Evolutionary conservation across 2,329 filamentous ascomycete species (phyloP), one percentile per base, ranked within the genome.

Genomic region (Nigrograna mackinnonii): DNA sequence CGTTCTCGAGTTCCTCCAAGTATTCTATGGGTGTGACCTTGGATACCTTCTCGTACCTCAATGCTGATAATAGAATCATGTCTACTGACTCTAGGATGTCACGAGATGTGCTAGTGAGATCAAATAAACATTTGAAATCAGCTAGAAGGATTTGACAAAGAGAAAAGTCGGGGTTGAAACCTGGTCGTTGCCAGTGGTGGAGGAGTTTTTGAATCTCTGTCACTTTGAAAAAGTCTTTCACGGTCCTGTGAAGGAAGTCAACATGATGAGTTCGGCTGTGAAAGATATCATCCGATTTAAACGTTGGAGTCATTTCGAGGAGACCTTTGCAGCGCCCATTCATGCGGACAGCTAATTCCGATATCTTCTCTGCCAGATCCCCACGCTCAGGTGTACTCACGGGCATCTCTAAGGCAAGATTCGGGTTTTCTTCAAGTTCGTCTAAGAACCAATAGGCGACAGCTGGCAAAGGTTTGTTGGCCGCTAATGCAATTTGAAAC

Each of bases 371-470:
- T n/a, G n/a, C n/a, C n/a, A n/a, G n/a, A n/a, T n/a, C n/a, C n/a
- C n/a, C n/a, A n/a, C n/a, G n/a, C n/a, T n/a, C n/a, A n/a, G n/a
- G n/a, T n/a, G n/a, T n/a, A n/a, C n/a, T n/a, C 7, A 33, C 31
- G 7, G 34, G 24, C 32, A 34, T 21, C 5, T 5, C 19, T 5
- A 41, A 4, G n/a, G 37, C 32, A 13, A 37, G n/a, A 12, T 33
- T n/a, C 20, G 37, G 37, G 11, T 33, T 19, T 11, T 46, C 43
- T 20, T 46, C 43, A 19, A 22, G n/a, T 21, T 43, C 44, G 22
- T 43, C 39, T 22, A 43, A 18, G 14, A 35, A 46, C 39, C 39
- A 46, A 20, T 43, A 43, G 3, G 26, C 22, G 4, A 46, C n/a
- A 12, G 35, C 35, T 12, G 22, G 16, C n/a, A 39, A 19, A 2